These are phyloP conservation scores for Gillenia trifoliata DNA, from an alignment of 306 rosid genomes.

Conservation along the genomic window DNA sequence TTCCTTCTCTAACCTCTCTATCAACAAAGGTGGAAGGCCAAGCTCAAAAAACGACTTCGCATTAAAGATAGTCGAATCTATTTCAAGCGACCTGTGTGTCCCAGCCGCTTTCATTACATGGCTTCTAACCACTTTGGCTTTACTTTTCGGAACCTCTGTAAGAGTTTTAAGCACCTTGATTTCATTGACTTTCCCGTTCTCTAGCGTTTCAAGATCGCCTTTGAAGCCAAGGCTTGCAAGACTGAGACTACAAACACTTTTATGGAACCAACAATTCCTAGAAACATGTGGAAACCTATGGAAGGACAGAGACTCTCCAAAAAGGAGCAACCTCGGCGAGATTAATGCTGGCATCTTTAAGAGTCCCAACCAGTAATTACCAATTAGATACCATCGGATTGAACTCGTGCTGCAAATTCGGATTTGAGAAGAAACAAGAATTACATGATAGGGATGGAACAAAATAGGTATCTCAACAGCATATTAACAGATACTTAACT, in stretches of 20 bases:
- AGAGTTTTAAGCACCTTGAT: slow-evolving; percentile 30
- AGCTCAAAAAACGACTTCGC: slow-evolving; percentile 76
- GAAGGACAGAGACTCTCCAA: slow-evolving; percentile 58
- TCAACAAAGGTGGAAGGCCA: slow-evolving; percentile 55
- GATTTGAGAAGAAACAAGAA: background rate
- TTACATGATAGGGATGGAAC: background rate
- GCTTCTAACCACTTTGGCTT: slow-evolving; percentile 34
- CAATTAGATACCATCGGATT: background rate
- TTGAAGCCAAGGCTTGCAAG: slow-evolving; percentile 47
- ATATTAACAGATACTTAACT: background rate
- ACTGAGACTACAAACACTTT: slow-evolving; percentile 37
- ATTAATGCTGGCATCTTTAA: slow-evolving; percentile 55
- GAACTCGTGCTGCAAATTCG: slow-evolving; percentile 8
- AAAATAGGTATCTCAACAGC: background rate
- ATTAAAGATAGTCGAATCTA: slow-evolving; percentile 63
- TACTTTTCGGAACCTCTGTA: slow-evolving; percentile 35
- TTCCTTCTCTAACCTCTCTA: slow-evolving; percentile 65
- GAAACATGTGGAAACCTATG: slow-evolving; percentile 41
- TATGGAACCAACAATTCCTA: slow-evolving; percentile 49
- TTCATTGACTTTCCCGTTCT: slow-evolving; percentile 26
- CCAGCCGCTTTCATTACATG: slow-evolving; percentile 32
- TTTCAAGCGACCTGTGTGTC: slow-evolving; percentile 24
- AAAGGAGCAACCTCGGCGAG: slow-evolving; percentile 50
- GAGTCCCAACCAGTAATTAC: background rate
- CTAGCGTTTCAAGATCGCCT: slow-evolving; percentile 32